Evolutionary conservation across 148 eudicot genomes (phyloP).

Genomic region (Beta vulgaris): DNA sequence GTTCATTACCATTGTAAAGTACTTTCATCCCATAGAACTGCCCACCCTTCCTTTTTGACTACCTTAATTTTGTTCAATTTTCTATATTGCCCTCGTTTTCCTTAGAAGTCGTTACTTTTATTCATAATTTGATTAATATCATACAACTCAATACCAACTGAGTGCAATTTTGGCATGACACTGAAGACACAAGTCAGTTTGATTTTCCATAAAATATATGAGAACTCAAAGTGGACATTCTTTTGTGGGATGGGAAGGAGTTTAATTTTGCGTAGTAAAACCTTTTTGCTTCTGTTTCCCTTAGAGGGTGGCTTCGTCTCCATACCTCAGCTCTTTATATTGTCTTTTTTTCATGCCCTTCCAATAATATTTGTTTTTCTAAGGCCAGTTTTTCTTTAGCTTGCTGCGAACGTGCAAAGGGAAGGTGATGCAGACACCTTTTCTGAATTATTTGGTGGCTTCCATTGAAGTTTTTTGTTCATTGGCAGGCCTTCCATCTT

Average conservation of each 20-base stretch:
- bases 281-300: background rate
- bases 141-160: background rate
- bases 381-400: background rate
- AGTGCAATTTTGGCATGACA: background rate
- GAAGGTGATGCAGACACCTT: background rate
- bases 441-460: background rate
- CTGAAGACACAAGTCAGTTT: too few species aligned
- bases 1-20: background rate
- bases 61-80: too few species aligned
- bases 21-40: background rate
- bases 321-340: background rate
- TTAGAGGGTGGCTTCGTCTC: background rate
- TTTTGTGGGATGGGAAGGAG: background rate
- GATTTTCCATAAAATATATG: too few species aligned
- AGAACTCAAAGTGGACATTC: background rate
- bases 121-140: background rate
- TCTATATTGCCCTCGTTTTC: too few species aligned
- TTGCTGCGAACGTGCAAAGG: background rate
- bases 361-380: background rate
- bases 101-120: background rate
- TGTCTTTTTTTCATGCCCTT: background rate
- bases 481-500: constrained; percentile 44
- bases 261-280: background rate
- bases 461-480: background rate
- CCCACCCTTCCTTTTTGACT: background rate